Evolutionary conservation across 495 filamentous ascomycete species (phyloP), one percentile per base, ranked within the genome.

Genomic region (Tuber melanosporum): DNA sequence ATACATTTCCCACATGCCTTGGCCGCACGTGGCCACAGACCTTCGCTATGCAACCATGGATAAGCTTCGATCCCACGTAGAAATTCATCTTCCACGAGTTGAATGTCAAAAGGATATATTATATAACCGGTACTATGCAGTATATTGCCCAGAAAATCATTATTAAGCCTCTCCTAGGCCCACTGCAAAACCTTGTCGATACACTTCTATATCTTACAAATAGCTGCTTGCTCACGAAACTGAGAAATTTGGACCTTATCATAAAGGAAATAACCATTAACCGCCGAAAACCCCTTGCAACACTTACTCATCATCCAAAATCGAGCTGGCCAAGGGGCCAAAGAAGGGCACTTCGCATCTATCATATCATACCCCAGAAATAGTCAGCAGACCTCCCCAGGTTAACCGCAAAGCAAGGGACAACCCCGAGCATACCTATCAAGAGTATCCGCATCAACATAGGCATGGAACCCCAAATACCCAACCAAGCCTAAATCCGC

Each of bases 261-360:
- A 36, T 32, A 66, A 66, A 66, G 32, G 57, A 36, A 66, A 66
- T 66, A 66, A 17, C 57, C 26, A 66, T 66, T 32, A 66, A 36
- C 32, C 14, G 5, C 57, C 57, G 57, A 19, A 26, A 19, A 36
- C 14, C n/a, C 57, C 57, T 66, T 66, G 57, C 26, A 9, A 66
- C 57, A 7, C 74, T 76, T 85, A 98, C 86, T 98, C 95, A 84
- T 96, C 91, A 85, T 98, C 95, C 75, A 98, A 87, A 84, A 97
- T 94, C 39, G 91, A 91, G 85, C 92, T 97, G 52, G 95, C 95
- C 83, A 97, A 86, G 47, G 86, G 86, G 14, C 93, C 93, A 82
- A 98, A 92, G 84, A 96, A 89, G 5, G 95, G 95, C n/a, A 97
- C 89, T 84, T 98, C 93, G 78, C 91, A 91, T 85, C 89, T 89